Conservation (phyloP, 805 yeast genomes). For the Ogataea ganodermae region DNA sequence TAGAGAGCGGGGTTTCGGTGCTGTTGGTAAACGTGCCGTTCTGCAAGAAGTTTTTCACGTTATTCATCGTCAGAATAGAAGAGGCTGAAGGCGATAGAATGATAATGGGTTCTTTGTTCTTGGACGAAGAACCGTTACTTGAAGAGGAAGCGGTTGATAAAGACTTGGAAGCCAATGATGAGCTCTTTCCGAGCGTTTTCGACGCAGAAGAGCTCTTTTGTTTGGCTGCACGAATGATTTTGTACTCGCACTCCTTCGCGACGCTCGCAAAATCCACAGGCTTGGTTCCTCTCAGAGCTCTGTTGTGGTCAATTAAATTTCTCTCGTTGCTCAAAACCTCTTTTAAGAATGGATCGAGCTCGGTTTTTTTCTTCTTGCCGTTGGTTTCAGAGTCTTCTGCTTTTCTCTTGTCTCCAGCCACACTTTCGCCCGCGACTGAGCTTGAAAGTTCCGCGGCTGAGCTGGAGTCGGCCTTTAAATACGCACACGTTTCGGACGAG, state of each 20-base stretch:
- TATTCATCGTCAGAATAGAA: slow-evolving; percentile 62
- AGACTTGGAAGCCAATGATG: slow-evolving; percentile 1
- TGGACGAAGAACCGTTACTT: slow-evolving; percentile 12
- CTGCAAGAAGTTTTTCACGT: slow-evolving; percentile 70
- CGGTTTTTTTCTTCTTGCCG: slow-evolving; percentile 29
- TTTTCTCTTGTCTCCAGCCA: slow-evolving; percentile 6
- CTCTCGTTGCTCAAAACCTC: slow-evolving; percentile 46
- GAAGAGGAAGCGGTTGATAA: slow-evolving; percentile 5
- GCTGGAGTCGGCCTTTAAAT: slow-evolving; percentile 35
- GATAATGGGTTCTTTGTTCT: slow-evolving; percentile 64
- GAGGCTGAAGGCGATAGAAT: slow-evolving; percentile 80
- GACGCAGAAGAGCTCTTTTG: slow-evolving; percentile 25
- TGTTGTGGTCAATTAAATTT: slow-evolving; percentile 46
- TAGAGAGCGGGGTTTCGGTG: slow-evolving; percentile 37
- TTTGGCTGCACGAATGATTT: slow-evolving; percentile 55
- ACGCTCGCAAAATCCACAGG: slow-evolving; percentile 67
- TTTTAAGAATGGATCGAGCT: slow-evolving; percentile 52
- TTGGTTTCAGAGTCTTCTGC: neutral
- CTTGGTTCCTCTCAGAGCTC: slow-evolving; percentile 57
- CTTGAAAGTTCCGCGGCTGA: neutral
- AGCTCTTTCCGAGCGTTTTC: slow-evolving; percentile 3
- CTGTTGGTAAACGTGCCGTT: slow-evolving; percentile 69
- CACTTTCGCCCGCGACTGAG: slow-evolving; percentile 6
- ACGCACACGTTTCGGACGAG: slow-evolving; percentile 58
- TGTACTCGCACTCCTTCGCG: slow-evolving; percentile 63